phyloP scores from a whole-genome alignment of 148 eudicot species.

The Nyssa sinensis region DNA sequence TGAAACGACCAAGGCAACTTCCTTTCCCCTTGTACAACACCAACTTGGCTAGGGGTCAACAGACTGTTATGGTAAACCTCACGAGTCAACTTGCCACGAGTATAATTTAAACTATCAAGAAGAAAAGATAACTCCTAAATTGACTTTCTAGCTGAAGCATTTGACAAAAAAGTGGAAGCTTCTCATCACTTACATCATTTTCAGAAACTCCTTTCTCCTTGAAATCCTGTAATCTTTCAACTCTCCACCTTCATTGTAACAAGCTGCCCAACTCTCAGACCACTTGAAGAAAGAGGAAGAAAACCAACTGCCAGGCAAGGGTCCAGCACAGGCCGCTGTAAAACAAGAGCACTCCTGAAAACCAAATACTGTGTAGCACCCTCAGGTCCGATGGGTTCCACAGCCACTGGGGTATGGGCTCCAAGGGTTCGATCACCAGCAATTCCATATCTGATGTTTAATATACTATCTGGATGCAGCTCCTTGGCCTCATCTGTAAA shows the following conservation, averaged over 20 bases:
- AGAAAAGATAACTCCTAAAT: not conserved
- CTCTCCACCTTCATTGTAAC: slow-evolving; percentile 90
- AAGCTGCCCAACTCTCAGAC: slow-evolving; percentile 88
- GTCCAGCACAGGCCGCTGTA: slow-evolving; percentile 91
- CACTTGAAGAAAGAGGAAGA: slow-evolving; percentile 86
- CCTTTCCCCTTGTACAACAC: not conserved
- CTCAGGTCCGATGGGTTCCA: slow-evolving; percentile 31
- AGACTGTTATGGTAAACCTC: not conserved
- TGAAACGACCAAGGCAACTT: not conserved
- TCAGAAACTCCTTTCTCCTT: slow-evolving; percentile 40
- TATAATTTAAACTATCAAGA: not conserved
- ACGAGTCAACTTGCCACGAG: not conserved
- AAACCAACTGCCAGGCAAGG: slow-evolving; percentile 97
- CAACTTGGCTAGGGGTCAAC: not conserved
- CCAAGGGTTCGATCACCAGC: slow-evolving; percentile 70
- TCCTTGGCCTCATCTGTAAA: slow-evolving; percentile 56
- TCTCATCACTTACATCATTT: slow-evolving; percentile 43
- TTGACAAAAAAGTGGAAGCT: not conserved
- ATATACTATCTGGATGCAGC: slow-evolving; percentile 49
- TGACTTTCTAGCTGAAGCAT: not conserved
- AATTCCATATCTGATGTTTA: slow-evolving; percentile 72
- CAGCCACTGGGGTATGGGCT: slow-evolving; percentile 69
- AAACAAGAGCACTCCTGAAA: slow-evolving; percentile 74
- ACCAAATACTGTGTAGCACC: slow-evolving; percentile 40
- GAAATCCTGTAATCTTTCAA: slow-evolving; percentile 80